Percentiles rank a stretch among this genome's conserved stretches.
phyloP scores from a whole-genome alignment of 2,329 filamentous ascomycete genomes.

The Penicillium capsulatum region DNA sequence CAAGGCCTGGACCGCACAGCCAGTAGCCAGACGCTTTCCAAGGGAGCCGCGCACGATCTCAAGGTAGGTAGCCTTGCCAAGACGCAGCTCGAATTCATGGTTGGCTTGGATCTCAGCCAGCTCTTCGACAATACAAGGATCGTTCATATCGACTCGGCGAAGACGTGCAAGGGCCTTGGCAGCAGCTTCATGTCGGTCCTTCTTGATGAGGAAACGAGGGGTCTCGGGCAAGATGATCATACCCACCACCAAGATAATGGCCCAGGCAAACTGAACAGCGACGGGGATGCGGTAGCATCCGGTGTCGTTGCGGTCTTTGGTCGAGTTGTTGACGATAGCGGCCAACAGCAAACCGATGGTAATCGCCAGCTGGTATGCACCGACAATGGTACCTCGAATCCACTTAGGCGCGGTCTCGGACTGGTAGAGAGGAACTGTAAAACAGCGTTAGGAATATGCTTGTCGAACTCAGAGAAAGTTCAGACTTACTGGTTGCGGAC shows the following conservation, averaged over 20 bases:
- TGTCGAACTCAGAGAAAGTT: not conserved
- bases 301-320: conserved; percentile 57
- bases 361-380: conserved; percentile 76
- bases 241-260: conserved; percentile 66
- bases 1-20: conserved; percentile 37
- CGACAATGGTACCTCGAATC: conserved; percentile 71
- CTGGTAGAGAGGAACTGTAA: conserved; percentile 62
- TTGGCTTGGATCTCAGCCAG: conserved; percentile 82
- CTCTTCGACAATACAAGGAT: conserved; percentile 70
- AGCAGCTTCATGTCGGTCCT: conserved; percentile 62
- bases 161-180: conserved; percentile 60
- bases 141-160: conserved; percentile 62
- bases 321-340: conserved; percentile 67
- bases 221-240: conserved; percentile 76
- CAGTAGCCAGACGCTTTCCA: conserved; percentile 39
- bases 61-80: conserved; percentile 36
- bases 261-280: conserved; percentile 74
- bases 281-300: conserved; percentile 75
- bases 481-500: conserved; percentile 64
- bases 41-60: conserved; percentile 36
- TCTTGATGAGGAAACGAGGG: conserved; percentile 78
- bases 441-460: not conserved
- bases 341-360: conserved; percentile 72
- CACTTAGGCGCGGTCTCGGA: conserved; percentile 69
- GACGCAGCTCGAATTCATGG: conserved; percentile 70